Evolutionary conservation across 306 rosid species (phyloP).

Genomic region (Vigna trinervia): DNA sequence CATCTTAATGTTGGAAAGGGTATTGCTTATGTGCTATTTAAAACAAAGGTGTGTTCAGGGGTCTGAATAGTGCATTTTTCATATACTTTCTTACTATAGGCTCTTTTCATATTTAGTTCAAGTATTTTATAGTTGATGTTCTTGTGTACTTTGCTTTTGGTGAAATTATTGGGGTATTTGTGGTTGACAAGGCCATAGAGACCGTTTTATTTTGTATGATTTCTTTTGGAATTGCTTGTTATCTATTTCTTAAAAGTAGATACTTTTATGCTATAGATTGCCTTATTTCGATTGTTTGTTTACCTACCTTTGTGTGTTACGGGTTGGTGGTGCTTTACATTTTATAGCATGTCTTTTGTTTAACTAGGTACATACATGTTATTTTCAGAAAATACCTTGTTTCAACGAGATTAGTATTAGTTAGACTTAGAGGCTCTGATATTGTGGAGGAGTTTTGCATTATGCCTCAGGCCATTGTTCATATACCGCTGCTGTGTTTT

Average conservation of each 20-base stretch:
- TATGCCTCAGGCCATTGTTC: background rate
- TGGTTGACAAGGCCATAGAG: slow-evolving; percentile 13
- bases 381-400: background rate
- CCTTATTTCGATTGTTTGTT: slow-evolving; percentile 1
- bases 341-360: background rate
- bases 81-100: background rate
- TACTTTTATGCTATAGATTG: background rate
- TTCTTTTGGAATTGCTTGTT: slow-evolving; percentile 21
- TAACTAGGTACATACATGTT: background rate
- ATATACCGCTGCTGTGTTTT: background rate
- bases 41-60: slow-evolving; percentile 70
- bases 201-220: background rate
- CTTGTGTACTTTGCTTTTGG: slow-evolving; percentile 5
- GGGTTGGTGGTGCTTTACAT: slow-evolving; percentile 21
- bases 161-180: slow-evolving; percentile 12
- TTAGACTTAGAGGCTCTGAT: background rate
- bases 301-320: background rate
- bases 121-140: slow-evolving; percentile 20
- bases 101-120: slow-evolving; percentile 22
- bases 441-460: background rate
- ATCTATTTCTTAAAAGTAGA: slow-evolving; percentile 30
- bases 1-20: slow-evolving; percentile 88
- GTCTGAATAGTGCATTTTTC: slow-evolving; percentile 2
- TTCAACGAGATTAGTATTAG: background rate
- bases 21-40: slow-evolving; percentile 80